These are phyloP conservation scores for Colletotrichum sidae DNA, from an alignment of 2,329 filamentous ascomycete genomes.

Conservation along the genomic window DNA sequence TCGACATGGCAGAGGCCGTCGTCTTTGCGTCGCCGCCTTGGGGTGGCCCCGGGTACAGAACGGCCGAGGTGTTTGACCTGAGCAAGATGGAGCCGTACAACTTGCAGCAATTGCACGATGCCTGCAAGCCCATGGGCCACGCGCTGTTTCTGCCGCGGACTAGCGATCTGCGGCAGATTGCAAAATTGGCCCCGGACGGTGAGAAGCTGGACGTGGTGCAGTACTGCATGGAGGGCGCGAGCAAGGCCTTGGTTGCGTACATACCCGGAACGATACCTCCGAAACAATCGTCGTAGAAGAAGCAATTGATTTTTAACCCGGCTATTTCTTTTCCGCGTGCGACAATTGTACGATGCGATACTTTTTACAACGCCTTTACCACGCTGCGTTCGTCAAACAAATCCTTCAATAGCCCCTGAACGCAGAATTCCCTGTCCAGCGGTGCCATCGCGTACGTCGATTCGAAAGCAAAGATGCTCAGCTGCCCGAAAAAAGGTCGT, in stretches of 20 bases:
- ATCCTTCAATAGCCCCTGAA: constrained; percentile 74
- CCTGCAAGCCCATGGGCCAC: constrained; percentile 69
- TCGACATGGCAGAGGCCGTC: constrained; percentile 56
- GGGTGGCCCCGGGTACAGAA: constrained; percentile 68
- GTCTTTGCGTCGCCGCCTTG: constrained; percentile 71
- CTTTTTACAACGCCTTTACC: constrained; percentile 65
- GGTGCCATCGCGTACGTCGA: constrained; percentile 86
- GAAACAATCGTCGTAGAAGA: background rate
- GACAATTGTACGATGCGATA: constrained; percentile 5
- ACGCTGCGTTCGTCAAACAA: constrained; percentile 83
- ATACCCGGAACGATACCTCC: constrained; percentile 54
- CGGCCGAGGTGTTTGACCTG: constrained; percentile 82
- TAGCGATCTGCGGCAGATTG: constrained; percentile 84
- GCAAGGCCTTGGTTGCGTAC: constrained; percentile 81
- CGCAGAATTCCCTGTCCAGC: constrained; percentile 74
- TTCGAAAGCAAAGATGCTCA: constrained; percentile 95
- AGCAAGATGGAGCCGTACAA: constrained; percentile 90
- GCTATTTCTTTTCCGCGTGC: background rate
- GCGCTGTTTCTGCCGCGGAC: constrained; percentile 89
- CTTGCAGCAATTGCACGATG: constrained; percentile 69
- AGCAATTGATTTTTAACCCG: constrained; percentile 1
- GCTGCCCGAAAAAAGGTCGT: constrained; percentile 87
- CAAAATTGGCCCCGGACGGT: constrained; percentile 61
- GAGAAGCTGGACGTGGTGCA: constrained; percentile 81
- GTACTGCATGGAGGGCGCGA: constrained; percentile 91